These are phyloP conservation scores for Cicer arietinum DNA, from an alignment of 306 rosid species.

Conservation along the genomic window DNA sequence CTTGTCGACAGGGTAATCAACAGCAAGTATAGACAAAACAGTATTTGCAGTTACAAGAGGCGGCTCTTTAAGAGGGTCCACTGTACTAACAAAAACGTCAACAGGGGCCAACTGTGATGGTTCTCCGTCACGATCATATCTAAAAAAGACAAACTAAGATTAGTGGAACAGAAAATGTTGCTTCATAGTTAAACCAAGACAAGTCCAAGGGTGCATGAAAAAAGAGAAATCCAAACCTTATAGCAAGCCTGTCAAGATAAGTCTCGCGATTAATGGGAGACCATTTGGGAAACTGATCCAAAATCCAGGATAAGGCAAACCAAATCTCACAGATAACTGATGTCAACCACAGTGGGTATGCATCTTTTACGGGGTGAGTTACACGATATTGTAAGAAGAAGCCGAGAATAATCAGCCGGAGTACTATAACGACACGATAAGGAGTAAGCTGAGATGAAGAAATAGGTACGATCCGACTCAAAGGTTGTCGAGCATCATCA, in stretches of 20 bases:
- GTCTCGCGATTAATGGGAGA: constrained; percentile 94
- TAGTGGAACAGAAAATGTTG: constrained; percentile 32
- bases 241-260: constrained; percentile 83
- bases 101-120: constrained; percentile 95
- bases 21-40: constrained; percentile 97
- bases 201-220: constrained; percentile 28
- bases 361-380: constrained; percentile 96
- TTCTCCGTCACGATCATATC: constrained; percentile 97
- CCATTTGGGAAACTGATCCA: constrained; percentile 99
- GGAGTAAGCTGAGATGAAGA: constrained; percentile 91
- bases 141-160: constrained; percentile 49
- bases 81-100: constrained; percentile 95
- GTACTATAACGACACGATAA: constrained; percentile 86
- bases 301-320: constrained; percentile 97
- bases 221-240: constrained; percentile 63
- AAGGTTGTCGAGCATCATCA: constrained; percentile 94
- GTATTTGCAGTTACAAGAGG: constrained; percentile 96
- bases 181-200: constrained; percentile 16
- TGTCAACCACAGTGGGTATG: constrained; percentile 87
- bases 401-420: constrained; percentile 92
- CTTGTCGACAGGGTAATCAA: constrained; percentile 99
- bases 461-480: constrained; percentile 93
- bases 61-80: constrained; percentile 99
- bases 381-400: constrained; percentile 96
- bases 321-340: constrained; percentile 99